These are phyloP conservation scores for Recurvomyces mirabilis DNA, from an alignment of 495 filamentous ascomycete genomes.

Conservation along the genomic window DNA sequence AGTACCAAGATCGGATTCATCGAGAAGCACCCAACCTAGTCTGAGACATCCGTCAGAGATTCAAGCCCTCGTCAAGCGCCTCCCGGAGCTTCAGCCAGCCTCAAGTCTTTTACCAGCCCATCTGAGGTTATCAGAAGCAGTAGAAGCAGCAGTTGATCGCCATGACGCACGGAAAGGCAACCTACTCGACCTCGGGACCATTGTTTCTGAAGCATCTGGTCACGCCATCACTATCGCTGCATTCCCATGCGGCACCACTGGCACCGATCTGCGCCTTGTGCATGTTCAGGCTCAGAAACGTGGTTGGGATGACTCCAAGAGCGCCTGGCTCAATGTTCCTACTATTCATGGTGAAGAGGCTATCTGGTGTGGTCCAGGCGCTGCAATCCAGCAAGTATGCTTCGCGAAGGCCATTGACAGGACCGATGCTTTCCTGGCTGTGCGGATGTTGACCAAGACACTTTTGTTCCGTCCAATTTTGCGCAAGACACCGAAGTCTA, in stretches of 20 bases:
- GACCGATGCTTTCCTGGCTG: slow-evolving; percentile 23
- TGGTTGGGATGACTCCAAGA: slow-evolving; percentile 36
- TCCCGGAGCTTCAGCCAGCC: slow-evolving; percentile 25
- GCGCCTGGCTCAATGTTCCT: slow-evolving; percentile 29
- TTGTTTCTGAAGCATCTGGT: slow-evolving; percentile 14
- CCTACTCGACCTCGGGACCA: slow-evolving; percentile 26
- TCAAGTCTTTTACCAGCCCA: slow-evolving; percentile 15
- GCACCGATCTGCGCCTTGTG: slow-evolving; percentile 41
- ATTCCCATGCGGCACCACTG: slow-evolving; percentile 38
- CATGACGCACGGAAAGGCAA: slow-evolving; percentile 26
- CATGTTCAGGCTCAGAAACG: slow-evolving; percentile 33
- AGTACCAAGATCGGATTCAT: neutral
- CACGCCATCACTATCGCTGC: slow-evolving; percentile 33
- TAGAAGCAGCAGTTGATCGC: slow-evolving; percentile 9
- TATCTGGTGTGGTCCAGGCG: slow-evolving; percentile 44
- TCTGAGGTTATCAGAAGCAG: slow-evolving; percentile 23
- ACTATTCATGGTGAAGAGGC: slow-evolving; percentile 30
- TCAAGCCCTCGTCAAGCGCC: slow-evolving; percentile 1
- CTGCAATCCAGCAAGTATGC: slow-evolving; percentile 54
- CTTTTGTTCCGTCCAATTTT: slow-evolving; percentile 24
- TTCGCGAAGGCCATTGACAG: slow-evolving; percentile 42
- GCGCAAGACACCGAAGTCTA: slow-evolving; percentile 3
- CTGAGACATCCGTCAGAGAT: slow-evolving; percentile 5
- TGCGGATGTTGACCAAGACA: slow-evolving; percentile 19
- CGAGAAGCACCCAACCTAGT: neutral